Evolutionary conservation across 371 early-diverging fungal genomes (phyloP).

Genomic region (Haplosporangium sp.): DNA sequence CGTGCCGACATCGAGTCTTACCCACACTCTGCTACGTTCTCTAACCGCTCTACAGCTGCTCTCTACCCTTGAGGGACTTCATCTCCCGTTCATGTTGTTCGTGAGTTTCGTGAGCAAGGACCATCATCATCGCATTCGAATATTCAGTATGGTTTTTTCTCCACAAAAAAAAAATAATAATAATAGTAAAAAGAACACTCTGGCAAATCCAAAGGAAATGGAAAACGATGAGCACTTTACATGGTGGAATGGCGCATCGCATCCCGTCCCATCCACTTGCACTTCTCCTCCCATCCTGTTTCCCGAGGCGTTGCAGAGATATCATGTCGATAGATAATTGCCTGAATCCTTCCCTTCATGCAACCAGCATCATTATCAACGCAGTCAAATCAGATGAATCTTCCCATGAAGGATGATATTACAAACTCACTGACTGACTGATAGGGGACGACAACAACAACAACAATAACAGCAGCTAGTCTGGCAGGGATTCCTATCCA

Average conservation of each 20-base stretch:
- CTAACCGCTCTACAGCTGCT: background rate
- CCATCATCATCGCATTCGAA: conserved; percentile 4
- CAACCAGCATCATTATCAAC: background rate
- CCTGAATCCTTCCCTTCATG: too few relatives aligned
- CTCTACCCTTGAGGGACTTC: too few relatives aligned
- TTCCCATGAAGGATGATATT: too few relatives aligned
- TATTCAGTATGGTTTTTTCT: conserved; percentile 18
- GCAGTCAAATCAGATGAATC: too few relatives aligned
- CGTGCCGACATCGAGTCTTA: too few relatives aligned
- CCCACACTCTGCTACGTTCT: too few relatives aligned
- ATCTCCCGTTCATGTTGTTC: conserved; percentile 3
- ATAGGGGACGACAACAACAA: too few relatives aligned
- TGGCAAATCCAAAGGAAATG: background rate
- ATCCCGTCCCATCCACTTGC: background rate
- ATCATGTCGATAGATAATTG: too few relatives aligned
- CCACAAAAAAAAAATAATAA: conserved; percentile 11
- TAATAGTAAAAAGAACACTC: background rate
- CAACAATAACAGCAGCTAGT: too few relatives aligned
- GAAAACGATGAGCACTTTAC: conserved; percentile 5
- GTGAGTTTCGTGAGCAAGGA: conserved; percentile 16
- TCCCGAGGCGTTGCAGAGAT: background rate
- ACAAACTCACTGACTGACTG: too few relatives aligned
- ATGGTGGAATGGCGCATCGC: conserved; percentile 11
- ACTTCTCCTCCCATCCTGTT: background rate
- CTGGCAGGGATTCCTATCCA: too few relatives aligned